A percentile compares a stretch with the other conserved stretches of the same genome.
These are phyloP conservation scores for Penicillium sclerotigenum DNA, from an alignment of 2,329 filamentous ascomycete species.

Conservation along the genomic window DNA sequence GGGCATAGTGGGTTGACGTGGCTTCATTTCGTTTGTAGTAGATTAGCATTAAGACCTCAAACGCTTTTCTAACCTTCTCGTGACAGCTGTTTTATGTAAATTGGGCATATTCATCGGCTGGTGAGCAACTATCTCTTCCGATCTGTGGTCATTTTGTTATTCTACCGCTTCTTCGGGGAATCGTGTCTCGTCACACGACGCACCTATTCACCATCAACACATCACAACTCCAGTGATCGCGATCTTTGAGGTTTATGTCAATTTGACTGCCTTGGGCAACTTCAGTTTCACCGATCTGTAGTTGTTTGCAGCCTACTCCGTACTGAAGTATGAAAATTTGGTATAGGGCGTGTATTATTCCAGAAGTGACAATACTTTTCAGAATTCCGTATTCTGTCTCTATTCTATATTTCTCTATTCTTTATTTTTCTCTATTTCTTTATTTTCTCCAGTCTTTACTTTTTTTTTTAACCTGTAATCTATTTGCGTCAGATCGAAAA, in stretches of 20 bases:
- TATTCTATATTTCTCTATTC: too few species aligned
- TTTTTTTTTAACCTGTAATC: neutral
- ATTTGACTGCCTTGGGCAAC: neutral
- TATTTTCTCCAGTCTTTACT: too few species aligned
- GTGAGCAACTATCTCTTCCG: neutral
- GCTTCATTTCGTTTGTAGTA: slow-evolving; percentile 16
- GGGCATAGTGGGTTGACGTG: slow-evolving; percentile 20
- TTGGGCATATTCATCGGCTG: neutral
- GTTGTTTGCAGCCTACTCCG: neutral
- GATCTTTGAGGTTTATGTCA: neutral
- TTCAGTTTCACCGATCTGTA: neutral
- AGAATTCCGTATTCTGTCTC: neutral
- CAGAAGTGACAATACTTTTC: slow-evolving; percentile 1
- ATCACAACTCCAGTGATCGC: slow-evolving; percentile 13
- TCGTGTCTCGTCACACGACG: slow-evolving; percentile 20
- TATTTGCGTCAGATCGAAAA: slow-evolving; percentile 5
- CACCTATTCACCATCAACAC: slow-evolving; percentile 18
- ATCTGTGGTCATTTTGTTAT: slow-evolving; percentile 2
- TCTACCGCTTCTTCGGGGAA: slow-evolving; percentile 14
- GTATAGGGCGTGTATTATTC: neutral
- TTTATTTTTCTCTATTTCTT: too few species aligned
- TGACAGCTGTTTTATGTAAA: slow-evolving; percentile 3
- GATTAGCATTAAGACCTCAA: neutral
- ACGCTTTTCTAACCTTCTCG: neutral
- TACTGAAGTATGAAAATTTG: slow-evolving; percentile 1